Evolutionary conservation across 176 grass and related monocot species (phyloP).

Genomic region (Triticum monococcum): DNA sequence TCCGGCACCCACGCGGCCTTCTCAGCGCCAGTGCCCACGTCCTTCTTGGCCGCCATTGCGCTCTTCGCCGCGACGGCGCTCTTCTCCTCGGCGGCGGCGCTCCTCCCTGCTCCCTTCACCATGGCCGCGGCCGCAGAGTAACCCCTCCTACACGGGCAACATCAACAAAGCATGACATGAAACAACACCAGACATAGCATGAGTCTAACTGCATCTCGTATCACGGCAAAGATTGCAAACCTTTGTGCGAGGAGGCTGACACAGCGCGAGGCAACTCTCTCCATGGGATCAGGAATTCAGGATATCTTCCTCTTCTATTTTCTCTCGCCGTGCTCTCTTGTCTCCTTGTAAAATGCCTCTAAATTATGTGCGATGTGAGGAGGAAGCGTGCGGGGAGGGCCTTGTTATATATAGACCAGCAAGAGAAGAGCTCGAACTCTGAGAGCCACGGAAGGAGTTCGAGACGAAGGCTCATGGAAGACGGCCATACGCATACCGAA

Average conservation of each 20-base stretch:
- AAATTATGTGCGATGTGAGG: conserved; percentile 8
- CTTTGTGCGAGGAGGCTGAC: conserved; percentile 27
- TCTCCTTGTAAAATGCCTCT: neutral
- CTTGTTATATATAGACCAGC: conserved; percentile 22
- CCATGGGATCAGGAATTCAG: conserved; percentile 13
- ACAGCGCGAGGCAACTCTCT: conserved; percentile 25
- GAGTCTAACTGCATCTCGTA: neutral
- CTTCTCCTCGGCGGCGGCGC: conserved; percentile 19
- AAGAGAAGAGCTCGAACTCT: neutral
- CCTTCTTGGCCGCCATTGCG: conserved; percentile 6
- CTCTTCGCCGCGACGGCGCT: neutral
- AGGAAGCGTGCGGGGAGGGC: neutral
- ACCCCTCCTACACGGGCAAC: conserved; percentile 23
- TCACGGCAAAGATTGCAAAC: neutral
- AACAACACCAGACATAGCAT: too few relatives aligned
- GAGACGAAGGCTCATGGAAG: too few relatives aligned
- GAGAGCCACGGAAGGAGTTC: neutral
- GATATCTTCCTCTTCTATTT: neutral
- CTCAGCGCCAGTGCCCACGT: neutral
- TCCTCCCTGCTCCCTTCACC: conserved; percentile 21
- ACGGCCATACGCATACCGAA: neutral
- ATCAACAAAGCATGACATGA: neutral
- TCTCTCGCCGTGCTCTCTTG: neutral
- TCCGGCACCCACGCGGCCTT: conserved; percentile 52
- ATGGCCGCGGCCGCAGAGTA: conserved; percentile 38